Evolutionary conservation across 2,329 filamentous ascomycete species (phyloP).

Genomic region (Teratosphaeria viscida): DNA sequence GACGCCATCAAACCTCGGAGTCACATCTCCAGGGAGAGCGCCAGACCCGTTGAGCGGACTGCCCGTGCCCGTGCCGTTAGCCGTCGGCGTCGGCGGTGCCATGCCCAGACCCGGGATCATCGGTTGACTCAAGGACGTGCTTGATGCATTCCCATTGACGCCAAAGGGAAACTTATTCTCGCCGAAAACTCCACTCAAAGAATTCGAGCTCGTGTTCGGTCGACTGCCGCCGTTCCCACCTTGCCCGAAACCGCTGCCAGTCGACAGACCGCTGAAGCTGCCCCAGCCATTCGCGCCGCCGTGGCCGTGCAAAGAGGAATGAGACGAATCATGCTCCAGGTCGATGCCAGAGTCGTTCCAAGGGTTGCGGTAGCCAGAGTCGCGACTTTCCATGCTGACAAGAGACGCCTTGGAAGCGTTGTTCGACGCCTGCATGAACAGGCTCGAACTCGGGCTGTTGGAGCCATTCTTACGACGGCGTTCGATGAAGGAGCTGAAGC

Average conservation of each 20-base stretch:
- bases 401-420: slow-evolving; percentile 90
- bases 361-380: slow-evolving; percentile 89
- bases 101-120: slow-evolving; percentile 30
- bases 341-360: slow-evolving; percentile 98
- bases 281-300: slow-evolving; percentile 38
- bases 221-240: slow-evolving; percentile 51
- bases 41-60: neutral
- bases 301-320: slow-evolving; percentile 8
- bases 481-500: slow-evolving; percentile 90
- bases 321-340: slow-evolving; percentile 64
- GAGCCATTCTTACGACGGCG: slow-evolving; percentile 89
- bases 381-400: slow-evolving; percentile 88
- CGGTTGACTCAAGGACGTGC: slow-evolving; percentile 27
- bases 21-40: slow-evolving; percentile 22
- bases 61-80: neutral
- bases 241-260: slow-evolving; percentile 11
- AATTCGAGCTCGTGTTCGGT: slow-evolving; percentile 54
- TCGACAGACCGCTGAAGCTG: slow-evolving; percentile 11
- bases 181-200: slow-evolving; percentile 49
- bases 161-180: slow-evolving; percentile 56
- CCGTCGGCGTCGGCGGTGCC: slow-evolving; percentile 6
- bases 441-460: slow-evolving; percentile 50
- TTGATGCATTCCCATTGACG: slow-evolving; percentile 30
- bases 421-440: slow-evolving; percentile 82
- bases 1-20: slow-evolving; percentile 23